phyloP scores from a whole-genome alignment of 129 eudicot species.

The Flaveria robusta region DNA sequence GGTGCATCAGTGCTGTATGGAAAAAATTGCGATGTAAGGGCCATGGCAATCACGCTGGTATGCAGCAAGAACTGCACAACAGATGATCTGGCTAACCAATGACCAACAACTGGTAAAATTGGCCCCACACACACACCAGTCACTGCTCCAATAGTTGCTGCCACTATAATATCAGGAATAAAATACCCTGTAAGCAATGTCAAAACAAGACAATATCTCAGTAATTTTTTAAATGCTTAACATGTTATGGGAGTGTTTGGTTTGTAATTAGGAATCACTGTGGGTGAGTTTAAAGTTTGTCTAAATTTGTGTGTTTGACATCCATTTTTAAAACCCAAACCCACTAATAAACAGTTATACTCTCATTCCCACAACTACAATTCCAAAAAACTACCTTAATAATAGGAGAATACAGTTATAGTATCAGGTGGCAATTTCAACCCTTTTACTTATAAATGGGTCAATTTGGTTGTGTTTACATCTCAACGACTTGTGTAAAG shows the following conservation, averaged over 20 bases:
- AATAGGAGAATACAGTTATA: background rate
- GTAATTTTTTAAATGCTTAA: constrained; percentile 10
- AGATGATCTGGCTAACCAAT: constrained; percentile 68
- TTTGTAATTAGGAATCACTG: background rate
- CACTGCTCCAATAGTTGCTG: constrained; percentile 62
- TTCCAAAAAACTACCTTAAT: background rate
- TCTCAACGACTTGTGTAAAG: background rate
- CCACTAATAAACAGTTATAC: background rate
- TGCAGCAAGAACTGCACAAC: constrained; percentile 66
- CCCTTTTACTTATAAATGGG: background rate
- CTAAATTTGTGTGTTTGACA: background rate
- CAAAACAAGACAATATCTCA: background rate
- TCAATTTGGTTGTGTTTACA: constrained; percentile 16
- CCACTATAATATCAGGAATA: constrained; percentile 72
- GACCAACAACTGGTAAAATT: constrained; percentile 64
- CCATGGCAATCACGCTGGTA: constrained; percentile 60
- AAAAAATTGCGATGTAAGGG: constrained; percentile 76
- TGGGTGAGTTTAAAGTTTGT: background rate
- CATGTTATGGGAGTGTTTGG: background rate
- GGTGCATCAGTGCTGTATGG: constrained; percentile 85
- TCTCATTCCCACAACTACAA: background rate
- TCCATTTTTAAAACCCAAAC: constrained; percentile 2
- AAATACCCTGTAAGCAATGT: constrained; percentile 63
- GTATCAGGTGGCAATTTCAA: background rate
- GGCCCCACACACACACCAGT: constrained; percentile 85